Evolutionary conservation across 2,329 filamentous ascomycete genomes (phyloP), one percentile per base, ranked within the genome.

Genomic region (Dothideomycetes sp.): DNA sequence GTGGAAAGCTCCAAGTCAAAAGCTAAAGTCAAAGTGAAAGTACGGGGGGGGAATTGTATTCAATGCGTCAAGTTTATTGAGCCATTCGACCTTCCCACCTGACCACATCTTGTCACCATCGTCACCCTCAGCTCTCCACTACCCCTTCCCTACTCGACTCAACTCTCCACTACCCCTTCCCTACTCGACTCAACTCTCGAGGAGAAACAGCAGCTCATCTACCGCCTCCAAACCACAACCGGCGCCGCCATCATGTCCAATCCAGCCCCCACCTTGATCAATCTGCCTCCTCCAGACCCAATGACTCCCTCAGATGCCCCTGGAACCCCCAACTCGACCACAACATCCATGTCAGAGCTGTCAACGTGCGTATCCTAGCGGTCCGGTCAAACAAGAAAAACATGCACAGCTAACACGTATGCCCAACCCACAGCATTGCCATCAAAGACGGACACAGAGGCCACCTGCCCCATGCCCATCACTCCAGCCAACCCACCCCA

Each of bases 371-470:
- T 42, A n/a, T 16, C 13, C 13, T 17, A 13, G 10, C n/a, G 16
- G 7, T 17, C 12, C 9, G 11, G 30, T 6, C 15, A 19, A 9
- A 3, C 8, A n/a, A 2, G 2, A 4, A 8, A 8, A 15, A n/a
- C 8, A 8, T 13, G 20, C 28, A 20, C 16, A 32, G 29, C 29
- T 40, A 13, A 40, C 22, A 5, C 8, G 22, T 2, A n/a, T 5
- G n/a, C 23, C 23, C 30, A 11, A 2, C 25, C 13, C 12, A 7
- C 18, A 42, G 40, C 13, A 91, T 86, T 10, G 89, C 89, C 37
- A 94, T 94, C 71, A 94, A 95, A 64, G 89, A 96, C 59, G 89
- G 89, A 52, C 86, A 95, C 57, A 84, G 86, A 46, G 89, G 89
- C 48, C 78, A 87, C 57, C 72, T 81, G 19, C 76, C 78, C 19